Evolutionary conservation across 768 basidiomycete species (phyloP), one percentile per base, ranked within the genome.

Genomic region (Tylopilus vinaceipallidus): DNA sequence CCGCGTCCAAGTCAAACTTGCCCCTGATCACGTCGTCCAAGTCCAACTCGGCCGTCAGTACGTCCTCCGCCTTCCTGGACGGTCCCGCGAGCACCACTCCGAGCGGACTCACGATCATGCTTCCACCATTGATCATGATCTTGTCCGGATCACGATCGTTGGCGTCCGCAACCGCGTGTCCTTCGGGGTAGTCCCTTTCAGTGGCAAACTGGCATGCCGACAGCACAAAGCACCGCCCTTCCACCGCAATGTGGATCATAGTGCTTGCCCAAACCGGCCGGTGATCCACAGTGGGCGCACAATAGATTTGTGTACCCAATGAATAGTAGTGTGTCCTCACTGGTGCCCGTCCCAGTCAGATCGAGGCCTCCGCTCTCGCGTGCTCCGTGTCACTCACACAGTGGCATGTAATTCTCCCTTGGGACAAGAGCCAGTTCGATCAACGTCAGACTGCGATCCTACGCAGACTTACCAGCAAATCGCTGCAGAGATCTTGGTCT

Each of bases 341-440:
- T 83, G 12, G 11, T 22, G 36, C 48, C 33, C 36, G 36, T 27
- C 23, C 47, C 43, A 24, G 45, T 56, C 46, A 49, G 39, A 35
- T 4, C n/a, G n/a, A n/a, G 6, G 22, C 17, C 23, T 22, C n/a
- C 24, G 10, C 26, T 4, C n/a, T n/a, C n/a, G 3, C 14, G 29
- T 27, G 17, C 33, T 23, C n/a, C 41, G 1, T n/a, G 27, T 37
- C 35, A 68, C 79, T 40, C 49, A 82, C 80, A 60, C 47, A 84
- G 59, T 17, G 84, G 84, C 82, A 84, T 83, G 52, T 83, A 83
- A 58, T 85, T 84, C 53, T 86, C 84, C 84, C 83, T 84, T 43
- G 44, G n/a, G n/a, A 37, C 26, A 11, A 29, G 24, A 20, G 17
- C 35, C 16, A 16, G 9, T 17, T 43, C 3, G 46, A 48, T n/a